phyloP scores from a whole-genome alignment of 495 filamentous ascomycete species.

The Neurospora tetraspora region DNA sequence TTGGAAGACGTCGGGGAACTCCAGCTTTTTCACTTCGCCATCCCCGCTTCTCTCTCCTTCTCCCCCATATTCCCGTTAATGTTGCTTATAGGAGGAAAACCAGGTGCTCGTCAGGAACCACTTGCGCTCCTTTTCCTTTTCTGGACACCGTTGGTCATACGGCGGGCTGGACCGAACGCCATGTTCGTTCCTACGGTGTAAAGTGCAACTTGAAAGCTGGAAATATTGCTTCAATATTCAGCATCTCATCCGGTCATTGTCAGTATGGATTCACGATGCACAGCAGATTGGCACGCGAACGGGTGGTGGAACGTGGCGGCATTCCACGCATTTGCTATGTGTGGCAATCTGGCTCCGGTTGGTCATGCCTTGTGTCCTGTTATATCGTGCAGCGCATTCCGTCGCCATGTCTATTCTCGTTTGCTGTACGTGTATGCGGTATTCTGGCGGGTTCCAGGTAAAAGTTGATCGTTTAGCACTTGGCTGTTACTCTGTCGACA shows the following conservation, averaged over 20 bases:
- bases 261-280: not conserved
- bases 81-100: not conserved
- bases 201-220: not conserved
- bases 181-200: not conserved
- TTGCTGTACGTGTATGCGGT: not conserved
- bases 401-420: not conserved
- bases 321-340: not conserved
- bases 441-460: not conserved
- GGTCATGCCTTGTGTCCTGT: not conserved
- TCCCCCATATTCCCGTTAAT: no score
- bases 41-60: no score
- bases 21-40: no score
- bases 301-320: not conserved
- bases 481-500: not conserved
- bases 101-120: not conserved
- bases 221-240: not conserved
- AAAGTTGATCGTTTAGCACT: not conserved
- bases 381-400: not conserved
- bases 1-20: no score
- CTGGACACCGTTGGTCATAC: not conserved
- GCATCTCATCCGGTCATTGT: not conserved
- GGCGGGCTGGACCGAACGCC: not conserved
- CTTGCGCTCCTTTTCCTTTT: not conserved
- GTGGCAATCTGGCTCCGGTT: not conserved
- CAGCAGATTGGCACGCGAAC: not conserved